Conservation (phyloP, 495 filamentous ascomycete genomes). For the Penicillium canariense region DNA sequence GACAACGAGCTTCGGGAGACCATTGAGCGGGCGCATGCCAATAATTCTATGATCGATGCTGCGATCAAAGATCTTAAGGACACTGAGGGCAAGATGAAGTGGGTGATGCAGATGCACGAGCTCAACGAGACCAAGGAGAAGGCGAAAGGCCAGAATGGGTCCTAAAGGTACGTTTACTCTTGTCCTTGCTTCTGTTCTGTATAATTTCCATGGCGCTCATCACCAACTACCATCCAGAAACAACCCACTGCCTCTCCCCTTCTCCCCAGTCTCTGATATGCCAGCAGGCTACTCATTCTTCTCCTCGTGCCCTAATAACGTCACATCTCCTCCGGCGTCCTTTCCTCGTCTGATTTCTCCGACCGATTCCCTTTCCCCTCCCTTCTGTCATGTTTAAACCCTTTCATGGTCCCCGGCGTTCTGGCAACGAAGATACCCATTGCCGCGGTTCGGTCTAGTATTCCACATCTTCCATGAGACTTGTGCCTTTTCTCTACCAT, state of each 20-base stretch:
- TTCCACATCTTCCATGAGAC: background rate
- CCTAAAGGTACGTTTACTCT: background rate
- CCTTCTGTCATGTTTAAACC: background rate
- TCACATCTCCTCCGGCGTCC: background rate
- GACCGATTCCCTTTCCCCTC: background rate
- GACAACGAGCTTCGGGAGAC: conserved; percentile 58
- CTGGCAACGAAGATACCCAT: conserved; percentile 10
- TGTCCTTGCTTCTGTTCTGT: too few relatives aligned
- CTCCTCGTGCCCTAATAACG: background rate
- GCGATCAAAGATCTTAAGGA: conserved; percentile 49
- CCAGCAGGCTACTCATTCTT: background rate
- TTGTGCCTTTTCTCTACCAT: background rate
- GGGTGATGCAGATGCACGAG: conserved; percentile 57
- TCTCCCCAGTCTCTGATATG: background rate
- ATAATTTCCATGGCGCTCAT: background rate
- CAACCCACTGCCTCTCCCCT: background rate
- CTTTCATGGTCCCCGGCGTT: conserved; percentile 4
- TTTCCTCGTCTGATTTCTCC: background rate
- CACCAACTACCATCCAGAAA: too few relatives aligned
- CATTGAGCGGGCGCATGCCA: conserved; percentile 50
- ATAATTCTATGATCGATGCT: conserved; percentile 56
- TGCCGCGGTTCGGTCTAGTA: background rate
- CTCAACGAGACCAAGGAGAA: background rate
- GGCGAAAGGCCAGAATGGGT: background rate
- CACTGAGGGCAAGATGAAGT: conserved; percentile 64